Percentiles rank a stretch among this genome's conserved stretches.
Conservation (phyloP, 2,329 filamentous ascomycete genomes). For the Sporothrix pseudoabietina region DNA sequence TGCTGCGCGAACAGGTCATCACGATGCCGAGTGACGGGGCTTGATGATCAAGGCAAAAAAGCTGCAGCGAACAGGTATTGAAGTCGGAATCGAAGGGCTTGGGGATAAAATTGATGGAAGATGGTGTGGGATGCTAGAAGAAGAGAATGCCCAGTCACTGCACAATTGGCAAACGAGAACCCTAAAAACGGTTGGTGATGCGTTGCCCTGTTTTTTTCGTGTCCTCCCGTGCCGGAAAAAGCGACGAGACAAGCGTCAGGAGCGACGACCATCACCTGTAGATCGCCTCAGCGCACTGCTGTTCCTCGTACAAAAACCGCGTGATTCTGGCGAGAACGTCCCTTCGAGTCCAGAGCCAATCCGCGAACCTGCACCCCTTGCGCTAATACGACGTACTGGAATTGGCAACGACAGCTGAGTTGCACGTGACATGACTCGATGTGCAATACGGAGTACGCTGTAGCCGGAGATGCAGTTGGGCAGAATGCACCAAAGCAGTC, state of each 20-base stretch:
- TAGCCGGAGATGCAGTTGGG: not conserved
- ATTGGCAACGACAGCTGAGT: not conserved
- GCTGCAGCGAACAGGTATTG: not conserved
- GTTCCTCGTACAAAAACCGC: conserved; percentile 24
- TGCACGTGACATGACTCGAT: not conserved
- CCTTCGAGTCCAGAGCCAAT: conserved; percentile 9
- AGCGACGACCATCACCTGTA: conserved; percentile 23
- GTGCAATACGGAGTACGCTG: not conserved
- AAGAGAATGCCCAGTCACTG: not conserved
- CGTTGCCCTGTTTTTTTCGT: conserved; percentile 22
- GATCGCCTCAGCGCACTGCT: conserved; percentile 15
- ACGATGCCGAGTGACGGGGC: conserved; percentile 24
- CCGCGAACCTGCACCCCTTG: not conserved
- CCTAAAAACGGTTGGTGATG: conserved; percentile 19
- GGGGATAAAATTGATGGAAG: not conserved
- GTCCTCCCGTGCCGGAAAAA: conserved; percentile 15
- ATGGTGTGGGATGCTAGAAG: not conserved
- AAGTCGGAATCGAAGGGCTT: not conserved
- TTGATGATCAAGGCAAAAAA: not conserved
- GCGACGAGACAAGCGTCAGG: conserved; percentile 22
- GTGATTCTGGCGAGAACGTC: conserved; percentile 26
- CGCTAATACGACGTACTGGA: not conserved
- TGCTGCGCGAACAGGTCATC: conserved; percentile 14
- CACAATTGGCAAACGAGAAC: conserved; percentile 9
- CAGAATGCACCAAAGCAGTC: not conserved